phyloP scores from a whole-genome alignment of 306 rosid genomes.

The Rubus idaeus region DNA sequence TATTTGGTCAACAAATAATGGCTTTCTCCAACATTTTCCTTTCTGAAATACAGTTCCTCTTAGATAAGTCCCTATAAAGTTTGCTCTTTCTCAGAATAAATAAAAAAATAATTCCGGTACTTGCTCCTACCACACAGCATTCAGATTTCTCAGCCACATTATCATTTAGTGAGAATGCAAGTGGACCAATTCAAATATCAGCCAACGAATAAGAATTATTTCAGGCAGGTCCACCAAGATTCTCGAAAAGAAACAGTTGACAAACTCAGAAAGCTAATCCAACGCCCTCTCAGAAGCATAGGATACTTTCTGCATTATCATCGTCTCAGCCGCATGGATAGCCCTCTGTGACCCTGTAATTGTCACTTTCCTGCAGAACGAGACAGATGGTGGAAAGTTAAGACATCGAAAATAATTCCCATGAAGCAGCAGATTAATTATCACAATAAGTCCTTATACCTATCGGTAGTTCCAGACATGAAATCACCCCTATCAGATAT shows the following conservation, averaged over 20 bases:
- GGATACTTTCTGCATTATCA: constrained; percentile 93
- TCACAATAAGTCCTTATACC: constrained; percentile 39
- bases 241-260: constrained; percentile 31
- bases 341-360: constrained; percentile 97
- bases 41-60: constrained; percentile 26
- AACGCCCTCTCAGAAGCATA: constrained; percentile 81
- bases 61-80: constrained; percentile 44
- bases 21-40: constrained; percentile 41
- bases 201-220: constrained; percentile 40
- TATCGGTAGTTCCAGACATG: constrained; percentile 94
- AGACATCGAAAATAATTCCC: not conserved
- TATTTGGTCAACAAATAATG: constrained; percentile 47
- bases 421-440: constrained; percentile 12
- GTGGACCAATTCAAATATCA: constrained; percentile 44
- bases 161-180: constrained; percentile 32
- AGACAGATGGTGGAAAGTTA: not conserved
- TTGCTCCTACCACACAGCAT: constrained; percentile 42
- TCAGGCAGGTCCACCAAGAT: constrained; percentile 40
- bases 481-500: constrained; percentile 98
- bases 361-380: constrained; percentile 83
- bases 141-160: constrained; percentile 33
- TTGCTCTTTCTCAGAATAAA: constrained; percentile 30
- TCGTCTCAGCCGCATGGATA: constrained; percentile 74
- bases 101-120: constrained; percentile 20
- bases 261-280: constrained; percentile 39